Evolutionary conservation across 2,329 filamentous ascomycete species (phyloP), one percentile per base, ranked within the genome.

Genomic region (Stemphylium beticola): DNA sequence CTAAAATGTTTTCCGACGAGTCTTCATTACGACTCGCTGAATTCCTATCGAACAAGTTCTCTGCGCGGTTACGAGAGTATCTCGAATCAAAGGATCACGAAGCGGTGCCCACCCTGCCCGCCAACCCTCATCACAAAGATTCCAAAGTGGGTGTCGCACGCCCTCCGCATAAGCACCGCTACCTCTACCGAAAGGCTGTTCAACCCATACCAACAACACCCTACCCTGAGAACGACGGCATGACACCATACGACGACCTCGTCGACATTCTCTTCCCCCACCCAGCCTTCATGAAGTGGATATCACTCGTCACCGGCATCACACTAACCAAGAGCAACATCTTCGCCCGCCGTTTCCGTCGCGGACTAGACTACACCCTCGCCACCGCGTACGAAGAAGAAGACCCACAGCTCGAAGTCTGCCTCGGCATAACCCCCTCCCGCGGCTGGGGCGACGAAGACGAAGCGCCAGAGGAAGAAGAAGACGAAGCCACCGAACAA

Each of bases 141-240:
- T 66, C 67, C 4, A 66, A 78, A 78, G 58, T 84, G 80, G 37
- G 77, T 78, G 89, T 96, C 8, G 91, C 95, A 6, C 84, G 86
- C 29, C 95, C 95, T 34, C 95, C 95, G 0, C 93, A 99, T 78
- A 99, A 99, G 79, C 92, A 97, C 72, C 90, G 93, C 12, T 99
- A 89, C 74, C 81, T 96, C 2, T 99, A 95, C 76, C 84, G 91
- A 55, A 87, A 92, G 64, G 74, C 78, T 77, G 62, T 81, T 68
- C 44, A 76, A 22, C 70, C 66, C 2, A 66, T 69, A 22, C 67
- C 71, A 10, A 77, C 48, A 59, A 75, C 42, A 58, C 75, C 52
- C 37, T 73, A 68, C 55, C 68, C 61, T 45, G 69, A 64, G 62
- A 74, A 54, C 61, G 64, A 66, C 12, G 64, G 52, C 31, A 62